Evolutionary conservation across 148 eudicot species (phyloP), one percentile per base, ranked within the genome.

Genomic region (Oxyria digyna): DNA sequence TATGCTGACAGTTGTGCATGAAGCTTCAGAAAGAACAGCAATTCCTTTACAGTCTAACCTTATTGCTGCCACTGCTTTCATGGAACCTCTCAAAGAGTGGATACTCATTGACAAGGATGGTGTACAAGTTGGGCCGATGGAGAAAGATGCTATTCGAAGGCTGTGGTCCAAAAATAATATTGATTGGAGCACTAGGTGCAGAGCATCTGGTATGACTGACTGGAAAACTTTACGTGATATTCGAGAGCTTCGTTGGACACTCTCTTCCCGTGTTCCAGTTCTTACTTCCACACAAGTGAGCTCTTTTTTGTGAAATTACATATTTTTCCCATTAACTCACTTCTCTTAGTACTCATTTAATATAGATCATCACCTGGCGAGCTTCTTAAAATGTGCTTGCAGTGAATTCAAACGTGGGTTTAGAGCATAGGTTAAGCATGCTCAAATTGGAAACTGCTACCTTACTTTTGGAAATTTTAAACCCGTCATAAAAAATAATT

Each of bases 61-160:
- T 76, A 88, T 94, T 73, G 99, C 99, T 48, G 99, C 99, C 45
- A 78, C 91, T 85, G 97, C 99, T 74, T 94, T 94, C 74, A 94
- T 91, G 96, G 99, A 94, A 77, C 99, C 99, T 11, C 74, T 84
- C n/a, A 94, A 94, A 83, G 96, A 90, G 70, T 94, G 99, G 99
- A 81, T 81, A 86, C 85, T 83, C 72, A 78, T 87, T 69, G 85
- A 91, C 80, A 91, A 84, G 76, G 83, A 90, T 49, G 96, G 96
- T 70, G 71, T 71, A 73, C 87, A 94, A 84, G 82, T 85, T 72
- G 99, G 99, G 67, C 99, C 99, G 13, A 78, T 94, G 78, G 99
- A 94, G 82, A 94, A 94, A 78, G 99, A 94, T 81, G 96, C 97
- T 55, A 76, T 94, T 64, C 85, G 99, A 83, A 85, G 96, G 76